phyloP scores from a whole-genome alignment of 805 yeast species.

The Candida peoriensis region DNA sequence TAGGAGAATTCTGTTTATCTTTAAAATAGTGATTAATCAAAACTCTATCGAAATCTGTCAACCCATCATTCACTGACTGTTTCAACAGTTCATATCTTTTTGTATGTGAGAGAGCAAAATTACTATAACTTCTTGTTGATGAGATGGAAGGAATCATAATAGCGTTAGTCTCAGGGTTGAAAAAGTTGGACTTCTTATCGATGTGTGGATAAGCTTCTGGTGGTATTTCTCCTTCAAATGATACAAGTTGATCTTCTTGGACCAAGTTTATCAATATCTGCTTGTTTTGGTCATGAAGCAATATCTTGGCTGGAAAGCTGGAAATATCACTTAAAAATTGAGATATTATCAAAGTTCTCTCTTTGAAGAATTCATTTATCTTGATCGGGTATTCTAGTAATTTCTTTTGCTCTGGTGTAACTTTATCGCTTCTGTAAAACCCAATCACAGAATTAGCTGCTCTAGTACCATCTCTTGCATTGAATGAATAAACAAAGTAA shows the following conservation, averaged over 20 bases:
- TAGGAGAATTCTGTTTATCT: too few relatives aligned
- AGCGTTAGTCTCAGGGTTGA: constrained; percentile 18
- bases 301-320: constrained; percentile 24
- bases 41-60: constrained; percentile 16
- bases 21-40: constrained; percentile 13
- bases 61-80: constrained; percentile 9
- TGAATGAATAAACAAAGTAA: constrained; percentile 29
- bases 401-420: constrained; percentile 11
- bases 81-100: constrained; percentile 17
- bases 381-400: constrained; percentile 24
- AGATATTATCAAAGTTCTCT: constrained; percentile 17
- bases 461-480: constrained; percentile 30
- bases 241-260: constrained; percentile 23
- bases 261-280: constrained; percentile 18
- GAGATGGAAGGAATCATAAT: constrained; percentile 24
- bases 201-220: constrained; percentile 21
- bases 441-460: constrained; percentile 15
- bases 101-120: constrained; percentile 18
- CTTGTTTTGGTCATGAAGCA: constrained; percentile 23
- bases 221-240: constrained; percentile 22
- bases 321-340: constrained; percentile 19
- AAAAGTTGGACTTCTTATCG: constrained; percentile 18
- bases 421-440: constrained; percentile 2
- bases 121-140: constrained; percentile 12
- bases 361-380: constrained; percentile 26